Conservation (phyloP, 345 rosid species). For the Camelina sativa region DNA sequence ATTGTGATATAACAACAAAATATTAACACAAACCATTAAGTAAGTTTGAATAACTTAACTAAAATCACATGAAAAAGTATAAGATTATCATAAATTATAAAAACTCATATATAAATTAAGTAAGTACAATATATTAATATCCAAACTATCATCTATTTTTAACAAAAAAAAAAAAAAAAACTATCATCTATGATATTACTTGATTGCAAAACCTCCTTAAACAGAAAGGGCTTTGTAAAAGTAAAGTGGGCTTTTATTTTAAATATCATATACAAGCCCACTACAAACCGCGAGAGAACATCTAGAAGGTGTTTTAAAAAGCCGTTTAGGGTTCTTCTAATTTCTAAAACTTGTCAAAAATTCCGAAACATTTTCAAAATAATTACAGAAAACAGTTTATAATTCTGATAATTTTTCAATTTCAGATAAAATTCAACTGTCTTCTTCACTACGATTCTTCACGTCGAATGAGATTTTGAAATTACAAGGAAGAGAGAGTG, state of each 20-base stretch:
- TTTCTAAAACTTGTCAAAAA: not conserved
- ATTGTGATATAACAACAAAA: too few species aligned
- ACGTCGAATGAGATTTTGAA: not conserved
- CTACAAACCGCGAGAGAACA: not conserved
- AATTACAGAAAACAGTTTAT: conserved; percentile 1
- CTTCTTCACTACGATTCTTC: not conserved
- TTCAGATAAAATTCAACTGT: not conserved
- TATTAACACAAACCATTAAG: too few species aligned
- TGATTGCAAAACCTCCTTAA: not conserved
- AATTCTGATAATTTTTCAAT: not conserved
- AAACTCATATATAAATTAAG: too few species aligned
- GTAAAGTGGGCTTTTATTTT: not conserved
- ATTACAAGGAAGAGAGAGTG: conserved; percentile 2
- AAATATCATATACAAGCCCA: conserved; percentile 1
- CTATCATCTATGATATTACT: not conserved
- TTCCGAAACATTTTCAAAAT: too few species aligned
- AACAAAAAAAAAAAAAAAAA: too few species aligned
- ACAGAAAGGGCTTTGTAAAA: not conserved
- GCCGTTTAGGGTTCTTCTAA: conserved; percentile 28
- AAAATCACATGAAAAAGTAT: too few species aligned
- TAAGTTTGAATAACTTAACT: too few species aligned
- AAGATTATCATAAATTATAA: too few species aligned
- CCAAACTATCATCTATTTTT: too few species aligned
- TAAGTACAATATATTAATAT: too few species aligned
- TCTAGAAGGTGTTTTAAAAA: not conserved